A percentile compares a stretch with the other conserved stretches of the same genome.
phyloP scores from a whole-genome alignment of 1,139 yeast species.

The Debaryomycetaceae sp. region DNA sequence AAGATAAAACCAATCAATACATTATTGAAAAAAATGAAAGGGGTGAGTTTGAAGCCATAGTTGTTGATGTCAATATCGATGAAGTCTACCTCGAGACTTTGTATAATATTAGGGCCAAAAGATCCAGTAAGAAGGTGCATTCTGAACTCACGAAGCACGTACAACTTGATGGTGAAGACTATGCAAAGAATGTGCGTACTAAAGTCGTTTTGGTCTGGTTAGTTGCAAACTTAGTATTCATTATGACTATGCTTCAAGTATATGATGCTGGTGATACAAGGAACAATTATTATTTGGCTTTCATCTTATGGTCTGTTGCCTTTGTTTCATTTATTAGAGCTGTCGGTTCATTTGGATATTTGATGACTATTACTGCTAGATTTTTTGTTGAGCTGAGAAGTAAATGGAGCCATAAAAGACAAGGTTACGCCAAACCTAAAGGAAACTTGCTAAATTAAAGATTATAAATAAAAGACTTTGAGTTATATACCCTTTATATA shows the following conservation, averaged over 20 bases:
- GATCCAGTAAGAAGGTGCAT: conserved; percentile 53
- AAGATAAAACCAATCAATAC: conserved; percentile 43
- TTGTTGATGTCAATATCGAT: conserved; percentile 87
- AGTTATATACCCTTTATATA: not conserved
- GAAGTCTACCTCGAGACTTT: conserved; percentile 78
- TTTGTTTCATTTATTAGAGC: conserved; percentile 77
- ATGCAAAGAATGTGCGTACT: conserved; percentile 90
- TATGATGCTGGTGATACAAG: conserved; percentile 59
- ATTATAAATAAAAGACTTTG: not conserved
- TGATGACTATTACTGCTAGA: conserved; percentile 42
- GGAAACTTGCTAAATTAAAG: conserved; percentile 30
- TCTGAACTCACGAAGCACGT: conserved; percentile 43
- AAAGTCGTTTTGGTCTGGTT: conserved; percentile 93
- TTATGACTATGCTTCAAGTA: conserved; percentile 84
- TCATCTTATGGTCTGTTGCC: conserved; percentile 90
- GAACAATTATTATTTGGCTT: conserved; percentile 68
- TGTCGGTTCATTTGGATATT: conserved; percentile 67
- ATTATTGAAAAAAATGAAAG: conserved; percentile 45
- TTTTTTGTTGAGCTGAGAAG: conserved; percentile 39
- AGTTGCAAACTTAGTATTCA: conserved; percentile 70
- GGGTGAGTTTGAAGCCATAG: conserved; percentile 82
- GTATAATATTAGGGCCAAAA: conserved; percentile 68
- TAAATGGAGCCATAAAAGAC: conserved; percentile 41
- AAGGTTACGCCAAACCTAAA: conserved; percentile 36
- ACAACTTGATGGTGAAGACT: conserved; percentile 69